Evolutionary conservation across 352 stramenopile species (phyloP), one percentile per base, ranked within the genome.

Genomic region (Pythium guiyangense): DNA sequence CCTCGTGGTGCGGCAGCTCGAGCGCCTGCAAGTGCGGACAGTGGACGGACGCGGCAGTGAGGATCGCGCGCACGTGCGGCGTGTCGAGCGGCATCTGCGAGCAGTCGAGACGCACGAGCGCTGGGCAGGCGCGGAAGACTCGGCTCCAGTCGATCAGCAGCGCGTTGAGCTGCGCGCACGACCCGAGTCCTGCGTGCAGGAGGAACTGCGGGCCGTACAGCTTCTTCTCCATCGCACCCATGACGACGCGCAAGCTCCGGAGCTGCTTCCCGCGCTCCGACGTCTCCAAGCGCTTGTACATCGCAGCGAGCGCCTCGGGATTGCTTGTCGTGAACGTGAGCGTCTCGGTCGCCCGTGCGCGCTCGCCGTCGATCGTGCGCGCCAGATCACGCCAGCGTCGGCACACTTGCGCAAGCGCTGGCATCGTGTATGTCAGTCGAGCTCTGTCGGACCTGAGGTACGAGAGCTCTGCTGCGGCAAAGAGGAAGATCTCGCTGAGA

Each of bases 31-130:
- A 37, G 8, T 45, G n/a, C 14, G 12, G 27, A 14, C 50, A 55
- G 50, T 55, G 27, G 6, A 2, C 40, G 18, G 50, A 55, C 37
- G 50, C 50, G 20, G 50, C 20, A 6, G 29, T 37, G 29, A 55
- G 29, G 18, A 55, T 55, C 8, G 9, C 3, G 4, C 4, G 6
- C 1, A 55, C 4, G 37, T 55, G 50, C 15, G 10, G 17, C 4
- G 25, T 43, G 18, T 55, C n/a, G 25, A 55, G 25, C 17, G 50
- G 50, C n/a, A 55, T 27, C 18, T 14, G 18, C 25, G 27, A 46
- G 14, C 42, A 27, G 8, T 55, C 50, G 34, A 55, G 37, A 17
- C 50, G 50, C 20, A 25, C 2, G n/a, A 55, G 50, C 18, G 6
- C 6, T 22, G 29, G 27, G 11, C 50, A 55, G 2, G 34, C 18